phyloP scores from a whole-genome alignment of 73 alveolate species.

The Paramecium sexaurelia region DNA sequence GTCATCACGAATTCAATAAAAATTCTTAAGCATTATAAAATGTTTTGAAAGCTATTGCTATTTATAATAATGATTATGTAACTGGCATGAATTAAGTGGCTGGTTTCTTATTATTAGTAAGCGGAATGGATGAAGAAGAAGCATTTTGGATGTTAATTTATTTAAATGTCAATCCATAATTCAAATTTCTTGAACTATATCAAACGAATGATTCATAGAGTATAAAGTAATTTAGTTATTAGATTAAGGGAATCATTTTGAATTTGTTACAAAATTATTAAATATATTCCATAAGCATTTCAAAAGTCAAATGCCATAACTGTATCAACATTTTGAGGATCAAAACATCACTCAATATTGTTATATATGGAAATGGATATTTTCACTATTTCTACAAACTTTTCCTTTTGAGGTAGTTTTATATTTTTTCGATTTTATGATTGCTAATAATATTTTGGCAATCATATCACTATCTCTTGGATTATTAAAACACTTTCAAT shows the following conservation, averaged over 20 bases:
- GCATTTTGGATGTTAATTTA: constrained; percentile 23
- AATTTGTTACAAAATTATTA: neutral
- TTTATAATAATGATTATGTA: constrained; percentile 12
- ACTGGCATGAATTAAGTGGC: constrained; percentile 50
- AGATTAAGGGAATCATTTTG: neutral
- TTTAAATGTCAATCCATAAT: neutral
- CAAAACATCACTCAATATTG: neutral
- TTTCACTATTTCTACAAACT: neutral
- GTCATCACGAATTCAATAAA: neutral
- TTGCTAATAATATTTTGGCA: constrained; percentile 48
- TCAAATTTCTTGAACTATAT: neutral
- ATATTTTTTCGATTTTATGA: constrained; percentile 19
- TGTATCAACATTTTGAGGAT: constrained; percentile 9
- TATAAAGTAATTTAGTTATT: constrained; percentile 21
- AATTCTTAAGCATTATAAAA: neutral
- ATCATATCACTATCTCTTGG: neutral
- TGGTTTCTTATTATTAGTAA: neutral
- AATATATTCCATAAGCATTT: neutral
- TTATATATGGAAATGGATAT: constrained; percentile 30
- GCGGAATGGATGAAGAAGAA: constrained; percentile 27
- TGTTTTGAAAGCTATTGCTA: constrained; percentile 6
- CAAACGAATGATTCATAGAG: neutral
- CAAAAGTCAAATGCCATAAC: neutral
- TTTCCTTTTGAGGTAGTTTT: constrained; percentile 12
- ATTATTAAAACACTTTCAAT: neutral